These are phyloP conservation scores for Phytophthora kernoviae DNA, from an alignment of 352 stramenopile genomes.

Conservation along the genomic window DNA sequence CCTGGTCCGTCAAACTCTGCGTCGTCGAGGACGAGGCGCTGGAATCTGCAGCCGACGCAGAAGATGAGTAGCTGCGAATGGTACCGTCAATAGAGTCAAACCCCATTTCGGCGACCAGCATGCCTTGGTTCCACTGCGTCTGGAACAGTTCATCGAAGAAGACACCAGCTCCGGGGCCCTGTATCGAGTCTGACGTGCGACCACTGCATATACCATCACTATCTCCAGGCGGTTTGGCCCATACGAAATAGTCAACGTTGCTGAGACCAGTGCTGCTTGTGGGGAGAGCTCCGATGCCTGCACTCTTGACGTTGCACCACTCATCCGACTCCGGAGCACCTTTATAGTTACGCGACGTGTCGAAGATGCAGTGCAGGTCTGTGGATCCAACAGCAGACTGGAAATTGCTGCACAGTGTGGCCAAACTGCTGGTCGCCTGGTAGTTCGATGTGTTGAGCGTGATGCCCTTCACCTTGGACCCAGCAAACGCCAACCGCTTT, in stretches of 20 bases:
- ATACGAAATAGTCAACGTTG: conserved; percentile 78
- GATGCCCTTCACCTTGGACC: conserved; percentile 60
- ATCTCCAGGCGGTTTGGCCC: conserved; percentile 71
- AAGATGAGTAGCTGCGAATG: conserved; percentile 11
- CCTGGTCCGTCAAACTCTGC: conserved; percentile 10
- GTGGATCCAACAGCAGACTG: conserved; percentile 48
- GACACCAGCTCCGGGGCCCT: conserved; percentile 50
- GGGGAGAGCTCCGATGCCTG: conserved; percentile 59
- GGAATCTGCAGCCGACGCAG: conserved; percentile 8
- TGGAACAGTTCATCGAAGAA: conserved; percentile 69
- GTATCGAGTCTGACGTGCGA: conserved; percentile 50
- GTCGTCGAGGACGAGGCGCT: conserved; percentile 14
- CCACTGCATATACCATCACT: conserved; percentile 60
- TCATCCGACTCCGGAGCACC: conserved; percentile 46
- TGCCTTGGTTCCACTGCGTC: conserved; percentile 70
- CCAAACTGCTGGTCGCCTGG: conserved; percentile 52
- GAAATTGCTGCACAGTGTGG: conserved; percentile 60
- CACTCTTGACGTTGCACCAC: conserved; percentile 74
- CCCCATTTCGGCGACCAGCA: conserved; percentile 54
- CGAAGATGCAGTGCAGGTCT: conserved; percentile 58
- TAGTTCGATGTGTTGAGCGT: conserved; percentile 85
- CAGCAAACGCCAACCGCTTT: conserved; percentile 40
- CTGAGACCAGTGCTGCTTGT: conserved; percentile 53
- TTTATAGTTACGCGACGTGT: conserved; percentile 69
- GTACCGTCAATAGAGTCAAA: conserved; percentile 43